Evolutionary conservation across 2,329 filamentous ascomycete genomes (phyloP), one percentile per base, ranked within the genome.

Genomic region (Periconia digitata): DNA sequence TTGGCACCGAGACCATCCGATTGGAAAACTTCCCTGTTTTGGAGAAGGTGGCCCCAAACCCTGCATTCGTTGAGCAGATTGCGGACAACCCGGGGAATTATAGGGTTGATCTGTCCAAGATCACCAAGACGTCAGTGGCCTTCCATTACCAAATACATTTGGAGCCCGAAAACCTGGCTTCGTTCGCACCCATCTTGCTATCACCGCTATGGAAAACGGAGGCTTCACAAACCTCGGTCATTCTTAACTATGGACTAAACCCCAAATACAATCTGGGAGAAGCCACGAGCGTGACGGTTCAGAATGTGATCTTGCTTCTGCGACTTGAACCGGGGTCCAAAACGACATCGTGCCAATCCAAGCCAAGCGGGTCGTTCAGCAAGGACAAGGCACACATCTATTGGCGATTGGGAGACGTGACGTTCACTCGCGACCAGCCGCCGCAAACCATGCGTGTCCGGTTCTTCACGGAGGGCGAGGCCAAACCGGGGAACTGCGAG

Each of bases 141-240:
- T 97, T 99, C 76, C 95, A 94, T 50, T 99, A 97, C 71, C 89
- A 92, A 62, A 78, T 96, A 10, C 89, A 94, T 58, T 73, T 89
- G 23, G 85, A 91, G 24, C 50, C 58, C 41, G 66, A 73, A 29
- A 79, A 77, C 48, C 67, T 80, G 13, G 73, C 79, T 8, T 64
- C 75, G 3, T 85, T 89, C 59, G 86, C 87, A 10, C 91, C 92
- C 0, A 75, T 96, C 12, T 74, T 87, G 15, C 75, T 96, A 39
- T 83, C 82, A 17, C 86, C 90, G 3, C 80, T 80, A 1, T 96
- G 92, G 91, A 95, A 92, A 66, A 78, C 89, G 2, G 86, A 94
- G 62, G 83, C 88, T 37, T 86, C 87, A 54, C 92, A 96, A 72
- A 83, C 92, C n/a, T 92, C 89, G 35, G 83, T 95, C 35, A 83